phyloP scores from a whole-genome alignment of 2,329 filamentous ascomycete genomes.

The Sclerotinia sclerotiorum region DNA sequence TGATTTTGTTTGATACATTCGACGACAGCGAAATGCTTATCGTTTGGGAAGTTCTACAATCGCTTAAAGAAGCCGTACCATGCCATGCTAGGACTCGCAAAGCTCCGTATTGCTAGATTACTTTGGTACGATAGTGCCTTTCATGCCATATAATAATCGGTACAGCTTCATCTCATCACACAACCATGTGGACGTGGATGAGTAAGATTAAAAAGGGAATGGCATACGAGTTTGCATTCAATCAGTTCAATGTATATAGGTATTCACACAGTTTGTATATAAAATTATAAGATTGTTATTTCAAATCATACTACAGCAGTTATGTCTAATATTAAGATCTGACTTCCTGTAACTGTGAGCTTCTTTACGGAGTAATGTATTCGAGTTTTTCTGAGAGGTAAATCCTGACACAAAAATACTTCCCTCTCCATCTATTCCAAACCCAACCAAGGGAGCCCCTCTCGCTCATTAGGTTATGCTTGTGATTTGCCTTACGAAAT shows the following conservation, averaged over 20 bases:
- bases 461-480: not conserved
- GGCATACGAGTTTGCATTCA: not conserved
- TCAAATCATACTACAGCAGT: no score
- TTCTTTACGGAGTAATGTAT: not conserved
- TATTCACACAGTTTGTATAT: not conserved
- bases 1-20: slow-evolving; percentile 3
- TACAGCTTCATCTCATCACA: not conserved
- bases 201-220: not conserved
- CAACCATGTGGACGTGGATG: not conserved
- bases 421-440: not conserved
- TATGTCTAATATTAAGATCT: not conserved
- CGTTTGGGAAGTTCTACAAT: slow-evolving; percentile 3
- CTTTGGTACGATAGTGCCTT: not conserved
- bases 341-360: not conserved
- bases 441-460: not conserved
- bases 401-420: not conserved
- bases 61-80: slow-evolving; percentile 4
- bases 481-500: not conserved
- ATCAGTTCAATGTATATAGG: not conserved
- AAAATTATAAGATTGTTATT: not conserved
- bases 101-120: not conserved
- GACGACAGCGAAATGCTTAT: slow-evolving; percentile 8
- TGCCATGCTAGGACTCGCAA: not conserved
- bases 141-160: not conserved
- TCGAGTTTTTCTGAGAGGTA: not conserved